Conservation (phyloP, 148 eudicot species). For the Amaranthus cruentus region DNA sequence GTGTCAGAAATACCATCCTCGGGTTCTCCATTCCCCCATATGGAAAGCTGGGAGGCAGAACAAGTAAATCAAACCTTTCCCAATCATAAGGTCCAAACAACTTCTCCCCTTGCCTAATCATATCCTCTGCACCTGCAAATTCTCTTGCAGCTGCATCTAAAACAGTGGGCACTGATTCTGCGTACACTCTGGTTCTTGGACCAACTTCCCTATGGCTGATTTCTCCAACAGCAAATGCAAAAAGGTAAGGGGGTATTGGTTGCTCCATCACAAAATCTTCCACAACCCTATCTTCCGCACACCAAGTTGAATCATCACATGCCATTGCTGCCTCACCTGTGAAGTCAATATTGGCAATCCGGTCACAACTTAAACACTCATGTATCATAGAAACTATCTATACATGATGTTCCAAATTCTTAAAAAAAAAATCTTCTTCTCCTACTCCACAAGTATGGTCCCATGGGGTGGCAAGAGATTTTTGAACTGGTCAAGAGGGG, state of each 20-base stretch:
- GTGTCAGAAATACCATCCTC: constrained; percentile 92
- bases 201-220: constrained; percentile 79
- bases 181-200: constrained; percentile 83
- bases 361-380: neutral
- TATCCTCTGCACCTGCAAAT: constrained; percentile 88
- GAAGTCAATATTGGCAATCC: constrained; percentile 7
- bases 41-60: constrained; percentile 94
- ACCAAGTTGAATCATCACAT: constrained; percentile 73
- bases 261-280: constrained; percentile 98
- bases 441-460: neutral
- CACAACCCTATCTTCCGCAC: constrained; percentile 76
- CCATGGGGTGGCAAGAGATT: neutral
- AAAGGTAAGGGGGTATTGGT: constrained; percentile 84
- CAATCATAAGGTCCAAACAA: constrained; percentile 89
- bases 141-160: constrained; percentile 80
- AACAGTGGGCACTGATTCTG: constrained; percentile 58
- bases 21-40: constrained; percentile 99
- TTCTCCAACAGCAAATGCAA: constrained; percentile 97
- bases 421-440: too few relatives aligned
- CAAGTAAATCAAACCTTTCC: constrained; percentile 97
- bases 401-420: neutral
- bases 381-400: neutral
- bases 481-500: too few relatives aligned
- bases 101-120: constrained; percentile 89
- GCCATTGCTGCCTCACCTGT: constrained; percentile 56